These are phyloP conservation scores for Phialophora tarda DNA, from an alignment of 2,329 filamentous ascomycete genomes.

Conservation along the genomic window DNA sequence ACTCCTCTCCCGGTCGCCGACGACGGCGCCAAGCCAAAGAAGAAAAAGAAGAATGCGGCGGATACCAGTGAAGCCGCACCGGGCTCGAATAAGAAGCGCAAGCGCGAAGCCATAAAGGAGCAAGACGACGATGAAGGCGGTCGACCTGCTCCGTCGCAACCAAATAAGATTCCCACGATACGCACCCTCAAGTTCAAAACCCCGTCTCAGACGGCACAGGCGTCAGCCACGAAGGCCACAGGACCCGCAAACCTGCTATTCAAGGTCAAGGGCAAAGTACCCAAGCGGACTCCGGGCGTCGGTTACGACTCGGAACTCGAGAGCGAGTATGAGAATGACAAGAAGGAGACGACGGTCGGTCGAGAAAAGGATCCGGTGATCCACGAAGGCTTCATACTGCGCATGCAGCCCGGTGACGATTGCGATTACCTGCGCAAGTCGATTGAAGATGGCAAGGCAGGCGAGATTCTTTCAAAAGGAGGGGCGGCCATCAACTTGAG, in stretches of 20 bases:
- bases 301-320: constrained; percentile 88
- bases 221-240: constrained; percentile 34
- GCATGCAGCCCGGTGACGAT: constrained; percentile 85
- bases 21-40: constrained; percentile 28
- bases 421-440: constrained; percentile 80
- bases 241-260: constrained; percentile 58
- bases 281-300: constrained; percentile 75
- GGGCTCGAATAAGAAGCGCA: constrained; percentile 42
- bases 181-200: constrained; percentile 49
- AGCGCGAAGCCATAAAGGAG: constrained; percentile 21
- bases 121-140: constrained; percentile 26
- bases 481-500: constrained; percentile 80
- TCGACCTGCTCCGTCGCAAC: constrained; percentile 16
- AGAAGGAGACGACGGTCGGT: constrained; percentile 66
- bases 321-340: constrained; percentile 14
- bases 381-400: constrained; percentile 86
- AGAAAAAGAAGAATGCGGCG: constrained; percentile 31
- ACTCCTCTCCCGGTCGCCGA: constrained; percentile 3
- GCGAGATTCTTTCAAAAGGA: constrained; percentile 65
- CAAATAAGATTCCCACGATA: constrained; percentile 24
- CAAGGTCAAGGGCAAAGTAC: constrained; percentile 70
- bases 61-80: constrained; percentile 16
- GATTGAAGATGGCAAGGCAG: constrained; percentile 78
- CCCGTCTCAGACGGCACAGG: constrained; percentile 9
- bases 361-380: constrained; percentile 84